Conservation (phyloP, 2,329 filamentous ascomycete genomes). For the Thelonectria rubi region DNA sequence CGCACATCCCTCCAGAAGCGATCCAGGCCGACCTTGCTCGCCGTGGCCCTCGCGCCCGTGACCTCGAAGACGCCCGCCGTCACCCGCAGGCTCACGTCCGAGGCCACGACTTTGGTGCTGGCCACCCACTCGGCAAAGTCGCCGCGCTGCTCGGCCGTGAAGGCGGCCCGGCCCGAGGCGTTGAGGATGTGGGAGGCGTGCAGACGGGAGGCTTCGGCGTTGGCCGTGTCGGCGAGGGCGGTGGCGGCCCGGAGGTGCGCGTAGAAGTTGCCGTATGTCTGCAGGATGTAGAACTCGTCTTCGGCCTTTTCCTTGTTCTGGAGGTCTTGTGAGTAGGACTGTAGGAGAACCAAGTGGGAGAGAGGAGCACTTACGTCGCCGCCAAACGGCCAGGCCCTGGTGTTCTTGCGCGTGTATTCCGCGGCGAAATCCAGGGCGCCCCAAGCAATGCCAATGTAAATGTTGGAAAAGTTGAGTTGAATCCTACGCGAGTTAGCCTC, state of each 20-base stretch:
- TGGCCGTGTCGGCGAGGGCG: constrained; percentile 66
- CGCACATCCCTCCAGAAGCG: constrained; percentile 73
- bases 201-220: constrained; percentile 56
- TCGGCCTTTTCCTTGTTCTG: constrained; percentile 63
- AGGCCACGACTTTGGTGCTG: constrained; percentile 69
- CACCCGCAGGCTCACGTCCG: constrained; percentile 66
- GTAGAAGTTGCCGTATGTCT: constrained; percentile 70
- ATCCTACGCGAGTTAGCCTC: constrained; percentile 50
- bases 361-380: constrained; percentile 59
- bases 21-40: constrained; percentile 67
- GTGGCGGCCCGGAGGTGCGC: constrained; percentile 69
- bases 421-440: constrained; percentile 65
- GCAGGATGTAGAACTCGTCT: constrained; percentile 73
- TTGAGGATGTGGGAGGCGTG: constrained; percentile 51
- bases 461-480: constrained; percentile 72
- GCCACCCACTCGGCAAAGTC: constrained; percentile 71
- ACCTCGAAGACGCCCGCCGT: constrained; percentile 72
- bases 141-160: constrained; percentile 64
- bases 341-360: rapidly evolving
- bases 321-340: constrained; percentile 10
- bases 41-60: constrained; percentile 66
- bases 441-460: constrained; percentile 70
- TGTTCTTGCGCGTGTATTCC: constrained; percentile 64
- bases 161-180: constrained; percentile 46
- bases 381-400: constrained; percentile 71